Base-by-base conservation (phyloP, 106 monocot species). In the Posidonia australis region DNA sequence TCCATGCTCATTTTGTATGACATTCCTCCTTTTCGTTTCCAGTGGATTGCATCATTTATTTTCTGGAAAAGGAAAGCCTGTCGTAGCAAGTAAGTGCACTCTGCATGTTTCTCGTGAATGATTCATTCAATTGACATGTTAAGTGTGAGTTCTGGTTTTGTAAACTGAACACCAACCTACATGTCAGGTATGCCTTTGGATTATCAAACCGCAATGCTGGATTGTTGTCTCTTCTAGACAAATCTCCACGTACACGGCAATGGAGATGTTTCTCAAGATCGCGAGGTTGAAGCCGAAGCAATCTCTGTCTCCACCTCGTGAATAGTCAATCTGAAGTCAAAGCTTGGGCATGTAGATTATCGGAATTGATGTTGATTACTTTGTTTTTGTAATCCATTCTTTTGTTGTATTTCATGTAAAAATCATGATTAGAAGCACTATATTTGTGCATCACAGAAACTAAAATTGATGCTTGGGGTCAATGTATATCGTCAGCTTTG, bases 41-140 rank as follows among this genome's bases (percentile, higher is more conserved):
- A 68, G 75, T 75, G 75, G 68, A 75, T 75, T 47, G 32, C 46
- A 28, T 68, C 75, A n/a, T 54, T 67, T 62, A 26, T 62, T 29
- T 28, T 75, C 41, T 68, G 75, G 75, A 68, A n/a, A 68, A 67
- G 51, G 60, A 68, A 68, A 31, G 56, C 43, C 0, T 5, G 27
- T 49, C 49, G 62, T 13, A 68, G 51, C 68, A 68, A 63, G 75
- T 75, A 62, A 68, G 68, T 68, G 42, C 16, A 7, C n/a, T n/a
- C 0, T 46, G 12, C 19, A 41, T 28, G 51, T 25, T 52, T 46
- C 20, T 43, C 20, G 54, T 42, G 4, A 3, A 5, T 56, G 32
- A 24, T 68, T 54, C 19, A 42, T 47, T 27, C 36, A 36, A 36
- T 36, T 36, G 5, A 36, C 25, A 10, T 62, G 19, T 19, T 49